A percentile compares a stretch with the other conserved stretches of the same genome.
Conservation (phyloP, 306 rosid species). For the Ceratonia siliqua region DNA sequence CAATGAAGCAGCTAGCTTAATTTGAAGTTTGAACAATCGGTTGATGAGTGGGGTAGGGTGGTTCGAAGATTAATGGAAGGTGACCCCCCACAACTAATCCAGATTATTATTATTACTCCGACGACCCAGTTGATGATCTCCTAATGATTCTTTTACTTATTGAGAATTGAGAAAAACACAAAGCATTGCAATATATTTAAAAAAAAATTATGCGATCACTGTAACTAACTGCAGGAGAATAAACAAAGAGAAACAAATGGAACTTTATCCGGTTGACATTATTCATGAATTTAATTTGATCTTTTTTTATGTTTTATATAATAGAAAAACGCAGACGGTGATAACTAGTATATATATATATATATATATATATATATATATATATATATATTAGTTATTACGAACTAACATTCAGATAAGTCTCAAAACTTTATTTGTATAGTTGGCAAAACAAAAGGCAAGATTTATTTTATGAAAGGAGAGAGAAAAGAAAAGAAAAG, state of each 20-base stretch:
- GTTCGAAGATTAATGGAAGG: not conserved
- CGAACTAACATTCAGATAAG: not conserved
- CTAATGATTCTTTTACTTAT: not conserved
- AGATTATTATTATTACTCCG: not conserved
- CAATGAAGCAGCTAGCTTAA: not conserved
- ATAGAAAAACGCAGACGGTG: not conserved
- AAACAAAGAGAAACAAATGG: no score
- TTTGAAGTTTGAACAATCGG: not conserved
- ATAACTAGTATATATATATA: not conserved
- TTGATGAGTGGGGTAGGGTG: not conserved
- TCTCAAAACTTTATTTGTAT: not conserved
- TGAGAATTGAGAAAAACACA: no score
- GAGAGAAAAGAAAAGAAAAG: no score
- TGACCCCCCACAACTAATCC: not conserved
- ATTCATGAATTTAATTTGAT: no score
- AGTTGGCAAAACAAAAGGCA: not conserved
- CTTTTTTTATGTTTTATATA: no score
- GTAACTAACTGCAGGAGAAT: no score
- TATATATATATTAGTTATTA: not conserved
- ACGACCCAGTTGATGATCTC: not conserved
- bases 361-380: not conserved
- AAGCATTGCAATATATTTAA: no score
- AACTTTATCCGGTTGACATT: no score
- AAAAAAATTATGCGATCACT: no score
- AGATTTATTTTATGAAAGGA: no score